Conservation (phyloP, 176 grass and related monocot species). For the Oryza punctata region DNA sequence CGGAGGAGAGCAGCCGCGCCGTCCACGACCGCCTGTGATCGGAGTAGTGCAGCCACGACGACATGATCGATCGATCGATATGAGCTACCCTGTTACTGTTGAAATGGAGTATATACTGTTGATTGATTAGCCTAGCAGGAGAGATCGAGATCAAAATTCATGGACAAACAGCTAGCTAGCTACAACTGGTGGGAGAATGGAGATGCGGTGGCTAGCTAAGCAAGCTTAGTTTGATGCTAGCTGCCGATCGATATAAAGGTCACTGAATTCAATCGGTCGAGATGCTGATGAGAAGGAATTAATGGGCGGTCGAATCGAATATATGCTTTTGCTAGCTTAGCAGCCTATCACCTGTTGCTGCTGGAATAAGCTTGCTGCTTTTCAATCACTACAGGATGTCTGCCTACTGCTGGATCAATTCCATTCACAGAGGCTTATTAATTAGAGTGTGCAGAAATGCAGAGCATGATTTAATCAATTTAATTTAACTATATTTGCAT, state of each 20-base stretch:
- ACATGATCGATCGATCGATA: constrained; percentile 14
- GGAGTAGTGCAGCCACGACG: constrained; percentile 49
- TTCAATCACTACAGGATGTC: not conserved
- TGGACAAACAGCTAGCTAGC: too few species aligned
- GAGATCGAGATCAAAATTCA: too few species aligned
- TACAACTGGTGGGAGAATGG: too few species aligned
- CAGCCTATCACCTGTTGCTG: not conserved
- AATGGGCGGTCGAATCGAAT: not conserved
- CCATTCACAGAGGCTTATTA: not conserved
- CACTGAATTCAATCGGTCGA: not conserved
- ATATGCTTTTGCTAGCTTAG: not conserved
- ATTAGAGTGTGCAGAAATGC: not conserved
- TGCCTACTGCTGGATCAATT: not conserved
- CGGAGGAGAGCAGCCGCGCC: constrained; percentile 51
- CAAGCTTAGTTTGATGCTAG: not conserved
- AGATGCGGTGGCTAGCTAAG: too few species aligned
- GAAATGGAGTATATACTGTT: too few species aligned
- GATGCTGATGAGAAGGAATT: not conserved
- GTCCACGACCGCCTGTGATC: constrained; percentile 48
- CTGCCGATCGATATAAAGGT: not conserved
- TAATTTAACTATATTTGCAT: too few species aligned
- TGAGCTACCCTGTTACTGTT: too few species aligned
- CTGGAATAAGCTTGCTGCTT: not conserved
- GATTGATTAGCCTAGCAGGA: too few species aligned
- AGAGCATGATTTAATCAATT: not conserved